These are phyloP conservation scores for Debaryomyces singareniensis DNA, from an alignment of 1,139 yeast genomes.

Conservation along the genomic window DNA sequence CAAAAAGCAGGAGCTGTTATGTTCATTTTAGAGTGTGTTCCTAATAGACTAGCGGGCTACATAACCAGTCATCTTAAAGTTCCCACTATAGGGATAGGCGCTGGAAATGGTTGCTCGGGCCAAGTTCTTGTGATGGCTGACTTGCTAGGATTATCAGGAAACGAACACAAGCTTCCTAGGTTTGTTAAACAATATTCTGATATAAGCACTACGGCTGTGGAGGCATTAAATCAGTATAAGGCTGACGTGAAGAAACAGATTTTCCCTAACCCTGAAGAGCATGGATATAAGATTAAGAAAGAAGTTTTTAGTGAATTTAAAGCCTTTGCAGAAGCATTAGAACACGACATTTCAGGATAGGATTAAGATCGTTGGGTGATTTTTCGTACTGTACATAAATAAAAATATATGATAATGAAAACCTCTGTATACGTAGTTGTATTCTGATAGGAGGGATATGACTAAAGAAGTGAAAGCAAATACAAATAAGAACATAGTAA, in stretches of 20 bases:
- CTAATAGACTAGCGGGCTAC: slow-evolving; percentile 60
- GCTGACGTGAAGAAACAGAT: slow-evolving; percentile 46
- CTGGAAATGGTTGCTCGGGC: slow-evolving; percentile 79
- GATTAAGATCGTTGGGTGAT: too few relatives aligned
- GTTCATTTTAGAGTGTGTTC: slow-evolving; percentile 80
- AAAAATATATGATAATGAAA: neutral
- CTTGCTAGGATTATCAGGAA: slow-evolving; percentile 64
- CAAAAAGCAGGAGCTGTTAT: slow-evolving; percentile 77
- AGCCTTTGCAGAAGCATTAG: neutral
- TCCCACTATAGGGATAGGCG: slow-evolving; percentile 96
- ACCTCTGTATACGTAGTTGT: neutral
- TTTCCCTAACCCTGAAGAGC: slow-evolving; percentile 60
- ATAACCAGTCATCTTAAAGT: slow-evolving; percentile 55
- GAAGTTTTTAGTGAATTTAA: slow-evolving; percentile 53
- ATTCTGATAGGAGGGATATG: slow-evolving; percentile 13
- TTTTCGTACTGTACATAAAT: too few relatives aligned
- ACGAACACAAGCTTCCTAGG: slow-evolving; percentile 46
- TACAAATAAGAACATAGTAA: slow-evolving; percentile 29
- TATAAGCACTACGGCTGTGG: slow-evolving; percentile 43
- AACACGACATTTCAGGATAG: neutral
- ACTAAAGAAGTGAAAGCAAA: slow-evolving; percentile 26
- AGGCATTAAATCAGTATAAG: slow-evolving; percentile 49
- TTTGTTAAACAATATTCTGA: slow-evolving; percentile 70
- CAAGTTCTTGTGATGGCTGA: slow-evolving; percentile 90
- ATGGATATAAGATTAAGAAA: slow-evolving; percentile 67